Conservation (phyloP, 2,329 filamentous ascomycete genomes). For the Lachnellula subtilissima region DNA sequence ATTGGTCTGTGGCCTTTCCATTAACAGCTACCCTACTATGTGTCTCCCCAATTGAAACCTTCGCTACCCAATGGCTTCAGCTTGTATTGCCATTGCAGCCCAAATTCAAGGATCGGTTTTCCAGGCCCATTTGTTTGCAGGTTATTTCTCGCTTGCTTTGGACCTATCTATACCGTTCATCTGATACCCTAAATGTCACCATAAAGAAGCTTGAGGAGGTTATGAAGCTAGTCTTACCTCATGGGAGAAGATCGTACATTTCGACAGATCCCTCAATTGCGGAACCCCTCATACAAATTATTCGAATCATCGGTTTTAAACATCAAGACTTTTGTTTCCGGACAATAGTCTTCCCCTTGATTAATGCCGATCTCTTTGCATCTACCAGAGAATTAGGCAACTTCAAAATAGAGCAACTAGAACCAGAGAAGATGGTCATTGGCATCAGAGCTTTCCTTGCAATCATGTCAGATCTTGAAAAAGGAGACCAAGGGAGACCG, state of each 20-base stretch:
- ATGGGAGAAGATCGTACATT: constrained; percentile 73
- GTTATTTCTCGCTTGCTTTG: constrained; percentile 87
- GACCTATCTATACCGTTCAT: constrained; percentile 86
- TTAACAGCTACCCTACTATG: constrained; percentile 83
- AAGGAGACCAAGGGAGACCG: constrained; percentile 68
- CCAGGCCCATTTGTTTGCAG: constrained; percentile 75
- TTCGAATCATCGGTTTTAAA: constrained; percentile 90
- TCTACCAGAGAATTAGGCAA: constrained; percentile 53
- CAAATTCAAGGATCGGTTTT: constrained; percentile 77
- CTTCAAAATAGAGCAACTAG: constrained; percentile 77
- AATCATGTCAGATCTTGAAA: constrained; percentile 90
- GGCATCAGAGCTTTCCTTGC: constrained; percentile 91
- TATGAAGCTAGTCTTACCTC: constrained; percentile 75
- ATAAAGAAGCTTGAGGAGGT: constrained; percentile 85
- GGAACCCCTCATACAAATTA: constrained; percentile 87
- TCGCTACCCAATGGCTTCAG: constrained; percentile 81
- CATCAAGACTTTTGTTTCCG: constrained; percentile 91
- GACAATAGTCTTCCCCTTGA: constrained; percentile 87
- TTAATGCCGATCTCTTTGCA: constrained; percentile 86
- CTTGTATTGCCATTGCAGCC: constrained; percentile 72
- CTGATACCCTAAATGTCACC: constrained; percentile 63
- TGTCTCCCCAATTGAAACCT: constrained; percentile 78
- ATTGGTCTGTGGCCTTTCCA: constrained; percentile 87
- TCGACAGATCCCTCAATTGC: constrained; percentile 79
- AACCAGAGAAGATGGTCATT: constrained; percentile 96